Percentiles rank a stretch among this genome's conserved stretches.
Evolutionary conservation across 371 early-diverging fungal species (phyloP).

Genomic region (Syncephalastrum contaminatum): DNA sequence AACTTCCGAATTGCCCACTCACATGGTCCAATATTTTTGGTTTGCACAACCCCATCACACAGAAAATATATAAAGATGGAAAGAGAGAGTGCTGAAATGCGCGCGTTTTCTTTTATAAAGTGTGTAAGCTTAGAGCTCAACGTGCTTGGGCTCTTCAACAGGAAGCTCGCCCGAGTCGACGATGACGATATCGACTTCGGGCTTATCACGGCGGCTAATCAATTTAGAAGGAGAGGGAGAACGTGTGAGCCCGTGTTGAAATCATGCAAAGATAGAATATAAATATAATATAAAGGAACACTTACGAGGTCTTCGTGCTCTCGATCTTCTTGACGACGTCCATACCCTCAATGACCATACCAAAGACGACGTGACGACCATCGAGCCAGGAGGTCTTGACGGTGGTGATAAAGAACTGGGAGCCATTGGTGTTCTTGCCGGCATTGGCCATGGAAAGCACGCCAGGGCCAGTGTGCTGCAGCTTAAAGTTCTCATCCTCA

Average conservation of each 20-base stretch:
- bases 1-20: no score
- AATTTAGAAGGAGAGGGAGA: neutral
- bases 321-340: conserved; percentile 70
- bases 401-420: conserved; percentile 97
- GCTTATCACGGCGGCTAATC: conserved; percentile 53
- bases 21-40: no score
- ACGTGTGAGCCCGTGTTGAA: neutral
- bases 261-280: neutral
- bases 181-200: conserved; percentile 64
- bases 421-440: conserved; percentile 94
- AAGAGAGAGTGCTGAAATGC: no score
- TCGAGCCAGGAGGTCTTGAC: conserved; percentile 78
- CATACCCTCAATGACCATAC: conserved; percentile 81
- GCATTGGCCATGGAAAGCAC: conserved; percentile 95
- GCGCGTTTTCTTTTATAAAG: no score
- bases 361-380: conserved; percentile 91
- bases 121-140: conserved; percentile 30
- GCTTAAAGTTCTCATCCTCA: conserved; percentile 95
- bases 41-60: no score
- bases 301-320: conserved; percentile 51
- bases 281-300: neutral
- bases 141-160: conserved; percentile 44
- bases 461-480: conserved; percentile 79
- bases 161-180: conserved; percentile 75
- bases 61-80: no score